Conservation (phyloP, 129 eudicot genomes). For the Artemisia argyi region DNA sequence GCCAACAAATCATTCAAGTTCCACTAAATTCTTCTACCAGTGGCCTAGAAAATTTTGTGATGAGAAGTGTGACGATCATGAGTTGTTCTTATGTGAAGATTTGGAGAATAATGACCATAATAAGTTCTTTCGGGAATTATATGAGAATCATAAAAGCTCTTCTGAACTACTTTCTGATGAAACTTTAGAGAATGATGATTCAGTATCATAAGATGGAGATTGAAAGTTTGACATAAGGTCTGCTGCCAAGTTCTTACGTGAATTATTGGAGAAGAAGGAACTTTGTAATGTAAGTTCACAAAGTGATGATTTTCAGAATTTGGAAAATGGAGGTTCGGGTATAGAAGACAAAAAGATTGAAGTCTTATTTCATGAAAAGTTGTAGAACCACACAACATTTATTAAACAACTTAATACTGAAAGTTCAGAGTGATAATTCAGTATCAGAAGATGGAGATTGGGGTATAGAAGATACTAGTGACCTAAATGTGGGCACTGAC, state of each 20-base stretch:
- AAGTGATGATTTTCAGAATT: too few species aligned
- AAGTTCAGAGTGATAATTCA: constrained; percentile 23
- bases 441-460: constrained; percentile 25
- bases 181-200: constrained; percentile 21
- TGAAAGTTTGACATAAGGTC: not conserved
- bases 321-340: too few species aligned
- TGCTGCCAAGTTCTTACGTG: too few species aligned
- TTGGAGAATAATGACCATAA: not conserved
- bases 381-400: not conserved
- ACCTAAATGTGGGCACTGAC: constrained; percentile 22
- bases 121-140: not conserved
- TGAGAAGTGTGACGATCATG: too few species aligned
- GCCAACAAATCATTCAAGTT: not conserved
- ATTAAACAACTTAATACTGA: not conserved
- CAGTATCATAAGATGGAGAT: constrained; percentile 25
- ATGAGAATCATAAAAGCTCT: not conserved
- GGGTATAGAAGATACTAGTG: constrained; percentile 17
- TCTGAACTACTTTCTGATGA: constrained; percentile 2
- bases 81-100: too few species aligned
- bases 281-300: too few species aligned
- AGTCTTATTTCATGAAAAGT: not conserved
- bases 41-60: constrained; percentile 8
- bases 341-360: too few species aligned
- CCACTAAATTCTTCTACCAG: constrained; percentile 9
- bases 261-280: too few species aligned